Evolutionary conservation across 176 grass and related monocot species (phyloP), one percentile per base, ranked within the genome.

Genomic region (Zea luxurians): DNA sequence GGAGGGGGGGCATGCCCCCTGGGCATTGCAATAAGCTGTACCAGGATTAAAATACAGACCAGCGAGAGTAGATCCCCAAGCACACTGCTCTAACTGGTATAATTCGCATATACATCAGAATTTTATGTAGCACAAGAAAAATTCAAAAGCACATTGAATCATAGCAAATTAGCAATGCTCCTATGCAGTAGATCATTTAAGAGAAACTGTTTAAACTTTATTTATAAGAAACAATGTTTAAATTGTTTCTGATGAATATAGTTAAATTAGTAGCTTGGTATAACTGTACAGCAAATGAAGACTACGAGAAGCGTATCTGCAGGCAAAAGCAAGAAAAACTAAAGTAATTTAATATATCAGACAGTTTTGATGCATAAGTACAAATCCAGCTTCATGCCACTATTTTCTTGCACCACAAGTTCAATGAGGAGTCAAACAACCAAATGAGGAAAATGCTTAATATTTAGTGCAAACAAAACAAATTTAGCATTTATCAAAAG

Each of bases 381-480:
- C 57, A 46, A 35, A 13, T 61, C 52, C 43, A 79, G 59, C 44
- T 68, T 37, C 37, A 67, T 68, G 50, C 44, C 77, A 63, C 71
- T 70, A 70, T 70, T 71, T 42, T 71, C 46, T 58, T 54, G 37
- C 13, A 60, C 37, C 49, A 75, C 43, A 35, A 82, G 59, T 75
- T 82, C 53, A 49, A 77, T 13, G 54, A 86, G 70, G 13, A 86
- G 71, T 49, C 52, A 62, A 75, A 18, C 17, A 35, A 9, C 13
- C 54, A 69, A 41, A 72, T 10, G 13, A 18, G 34, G 38, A 69
- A 79, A 79, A 2, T 47, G 10, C 20, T 77, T 17, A 15, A 27
- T 76, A 62, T 66, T 75, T 69, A 10, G 45, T 82, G 16, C 44
- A 64, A 82, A 79, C 73, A 64, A 49, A 66, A 13, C 10, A 12